Conservation (phyloP, 176 grass and related monocot species). For the Puya raimondii region DNA sequence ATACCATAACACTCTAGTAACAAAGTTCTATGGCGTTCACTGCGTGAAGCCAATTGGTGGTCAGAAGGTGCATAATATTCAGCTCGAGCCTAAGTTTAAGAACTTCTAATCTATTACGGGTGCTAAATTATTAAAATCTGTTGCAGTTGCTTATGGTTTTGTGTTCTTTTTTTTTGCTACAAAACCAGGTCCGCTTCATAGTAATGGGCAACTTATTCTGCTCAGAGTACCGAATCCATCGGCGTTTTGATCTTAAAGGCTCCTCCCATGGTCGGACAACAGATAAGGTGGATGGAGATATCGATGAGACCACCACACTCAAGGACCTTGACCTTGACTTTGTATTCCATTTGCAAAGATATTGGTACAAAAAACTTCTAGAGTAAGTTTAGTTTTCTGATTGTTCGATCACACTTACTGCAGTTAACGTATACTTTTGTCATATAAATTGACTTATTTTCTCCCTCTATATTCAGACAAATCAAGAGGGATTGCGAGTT, state of each 20-base stretch:
- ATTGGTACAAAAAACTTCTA: constrained; percentile 45
- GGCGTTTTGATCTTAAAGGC: constrained; percentile 70
- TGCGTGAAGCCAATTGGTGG: constrained; percentile 67
- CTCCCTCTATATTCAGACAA: constrained; percentile 35
- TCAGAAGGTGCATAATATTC: constrained; percentile 36
- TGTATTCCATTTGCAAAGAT: constrained; percentile 49
- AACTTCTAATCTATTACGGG: neutral
- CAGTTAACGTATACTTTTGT: neutral
- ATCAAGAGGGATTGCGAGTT: constrained; percentile 59
- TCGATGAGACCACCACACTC: constrained; percentile 52
- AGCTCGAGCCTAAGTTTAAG: neutral
- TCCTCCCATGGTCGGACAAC: constrained; percentile 58
- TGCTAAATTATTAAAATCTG: neutral
- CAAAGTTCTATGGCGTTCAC: constrained; percentile 65
- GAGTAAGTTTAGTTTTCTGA: constrained; percentile 36
- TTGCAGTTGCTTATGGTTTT: neutral
- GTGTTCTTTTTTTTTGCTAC: neutral
- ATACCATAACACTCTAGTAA: constrained; percentile 46
- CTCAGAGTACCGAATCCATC: constrained; percentile 59
- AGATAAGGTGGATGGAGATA: constrained; percentile 39
- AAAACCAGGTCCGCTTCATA: constrained; percentile 53
- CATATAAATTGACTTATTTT: neutral
- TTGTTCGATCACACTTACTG: neutral
- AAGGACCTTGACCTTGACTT: constrained; percentile 68
- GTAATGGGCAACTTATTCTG: constrained; percentile 67